Conservation (phyloP, 176 grass and related monocot species). For the Ensete glaucum region DNA sequence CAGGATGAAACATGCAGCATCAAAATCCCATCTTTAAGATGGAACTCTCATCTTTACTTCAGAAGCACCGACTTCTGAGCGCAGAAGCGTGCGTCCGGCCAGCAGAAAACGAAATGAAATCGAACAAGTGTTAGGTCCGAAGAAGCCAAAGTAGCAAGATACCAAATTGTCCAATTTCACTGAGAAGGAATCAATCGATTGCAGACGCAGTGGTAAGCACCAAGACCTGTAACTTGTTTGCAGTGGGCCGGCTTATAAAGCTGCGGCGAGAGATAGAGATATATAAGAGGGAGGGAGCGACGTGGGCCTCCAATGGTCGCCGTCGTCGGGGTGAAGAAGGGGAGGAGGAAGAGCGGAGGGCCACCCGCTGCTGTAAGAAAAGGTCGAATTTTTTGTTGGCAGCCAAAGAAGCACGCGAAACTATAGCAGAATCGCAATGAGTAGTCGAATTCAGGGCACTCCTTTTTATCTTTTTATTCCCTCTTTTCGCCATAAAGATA, state of each 20-base stretch:
- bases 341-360: background rate
- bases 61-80: background rate
- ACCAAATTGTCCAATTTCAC: background rate
- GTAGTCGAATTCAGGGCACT: constrained; percentile 26
- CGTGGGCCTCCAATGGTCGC: background rate
- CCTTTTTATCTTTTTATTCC: constrained; percentile 27
- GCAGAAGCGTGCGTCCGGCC: background rate
- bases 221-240: background rate
- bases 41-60: background rate
- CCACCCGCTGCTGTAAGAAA: constrained; percentile 1
- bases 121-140: background rate
- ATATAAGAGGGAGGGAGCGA: background rate
- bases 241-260: constrained; percentile 7
- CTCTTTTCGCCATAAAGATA: constrained; percentile 49
- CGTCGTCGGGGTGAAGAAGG: background rate
- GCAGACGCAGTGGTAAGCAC: background rate
- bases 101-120: constrained; percentile 9
- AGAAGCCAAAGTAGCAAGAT: constrained; percentile 3
- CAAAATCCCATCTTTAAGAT: constrained; percentile 1
- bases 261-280: background rate
- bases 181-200: background rate
- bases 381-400: constrained; percentile 16
- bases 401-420: constrained; percentile 24
- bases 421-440: constrained; percentile 20
- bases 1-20: background rate